Percentiles rank a stretch among this genome's conserved stretches.
These are phyloP conservation scores for Sisymbrium irio DNA, from an alignment of 345 rosid species.

Conservation along the genomic window DNA sequence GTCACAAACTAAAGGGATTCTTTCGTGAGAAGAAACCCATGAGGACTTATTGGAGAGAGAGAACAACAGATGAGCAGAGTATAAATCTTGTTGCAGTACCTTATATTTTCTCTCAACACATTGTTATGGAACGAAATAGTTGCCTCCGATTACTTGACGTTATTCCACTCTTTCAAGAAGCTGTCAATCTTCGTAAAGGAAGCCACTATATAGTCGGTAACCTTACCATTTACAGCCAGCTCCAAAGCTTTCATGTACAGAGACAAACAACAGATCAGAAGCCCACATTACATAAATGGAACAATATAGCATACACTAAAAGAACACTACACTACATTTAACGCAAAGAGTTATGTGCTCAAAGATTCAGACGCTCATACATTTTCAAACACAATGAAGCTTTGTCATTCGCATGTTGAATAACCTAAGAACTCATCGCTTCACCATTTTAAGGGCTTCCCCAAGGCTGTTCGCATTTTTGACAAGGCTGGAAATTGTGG, in stretches of 20 bases:
- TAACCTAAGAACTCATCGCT: constrained; percentile 61
- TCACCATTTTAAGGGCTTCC: constrained; percentile 76
- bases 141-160: constrained; percentile 70
- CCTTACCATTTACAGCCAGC: constrained; percentile 73
- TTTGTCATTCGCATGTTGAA: constrained; percentile 82
- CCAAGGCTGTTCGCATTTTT: constrained; percentile 52
- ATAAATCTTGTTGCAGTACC: constrained; percentile 39
- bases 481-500: constrained; percentile 85
- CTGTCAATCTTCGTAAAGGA: constrained; percentile 79
- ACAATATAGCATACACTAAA: neutral
- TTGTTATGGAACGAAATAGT: constrained; percentile 71
- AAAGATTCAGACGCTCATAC: constrained; percentile 41
- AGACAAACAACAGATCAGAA: constrained; percentile 19
- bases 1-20: constrained; percentile 76
- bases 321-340: constrained; percentile 40
- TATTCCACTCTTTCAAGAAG: constrained; percentile 94
- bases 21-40: constrained; percentile 38
- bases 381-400: constrained; percentile 84
- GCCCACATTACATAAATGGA: constrained; percentile 4
- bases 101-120: constrained; percentile 69
- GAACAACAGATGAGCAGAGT: neutral
- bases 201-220: constrained; percentile 60
- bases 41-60: neutral
- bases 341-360: no score
- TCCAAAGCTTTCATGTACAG: constrained; percentile 75